A percentile compares a stretch with the other conserved stretches of the same genome.
These are phyloP conservation scores for Delitschia confertaspora DNA, from an alignment of 495 filamentous ascomycete genomes.

Conservation along the genomic window DNA sequence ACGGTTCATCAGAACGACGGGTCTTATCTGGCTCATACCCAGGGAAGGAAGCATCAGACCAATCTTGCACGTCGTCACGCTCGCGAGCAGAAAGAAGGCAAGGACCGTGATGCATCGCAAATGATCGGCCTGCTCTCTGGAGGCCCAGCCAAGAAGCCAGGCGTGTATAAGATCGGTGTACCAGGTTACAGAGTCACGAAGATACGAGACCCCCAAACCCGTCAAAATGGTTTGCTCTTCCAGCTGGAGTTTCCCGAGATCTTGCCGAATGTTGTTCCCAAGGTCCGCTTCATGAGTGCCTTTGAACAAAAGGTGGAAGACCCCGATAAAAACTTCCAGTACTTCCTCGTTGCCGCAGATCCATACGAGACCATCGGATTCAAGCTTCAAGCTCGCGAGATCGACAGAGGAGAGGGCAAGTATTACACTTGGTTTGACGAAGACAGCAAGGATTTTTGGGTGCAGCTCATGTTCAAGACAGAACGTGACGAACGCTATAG, in stretches of 20 bases:
- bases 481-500: constrained; percentile 94
- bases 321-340: constrained; percentile 88
- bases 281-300: constrained; percentile 93
- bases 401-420: constrained; percentile 76
- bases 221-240: constrained; percentile 84
- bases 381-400: constrained; percentile 89
- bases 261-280: constrained; percentile 59
- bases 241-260: constrained; percentile 96
- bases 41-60: constrained; percentile 97
- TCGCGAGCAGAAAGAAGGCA: constrained; percentile 81
- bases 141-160: constrained; percentile 59
- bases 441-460: constrained; percentile 95
- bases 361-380: constrained; percentile 96
- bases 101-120: constrained; percentile 52
- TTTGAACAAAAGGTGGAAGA: constrained; percentile 95
- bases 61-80: constrained; percentile 96
- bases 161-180: constrained; percentile 93
- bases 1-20: constrained; percentile 99
- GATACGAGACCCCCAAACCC: constrained; percentile 77
- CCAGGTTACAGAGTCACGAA: constrained; percentile 99
- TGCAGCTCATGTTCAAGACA: constrained; percentile 99
- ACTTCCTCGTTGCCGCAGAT: constrained; percentile 89
- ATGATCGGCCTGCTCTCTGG: constrained; percentile 55
- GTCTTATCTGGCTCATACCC: constrained; percentile 97
- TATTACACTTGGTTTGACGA: constrained; percentile 95